Conservation (phyloP, 805 yeast species). For the Zygotorulaspora chibaensis region DNA sequence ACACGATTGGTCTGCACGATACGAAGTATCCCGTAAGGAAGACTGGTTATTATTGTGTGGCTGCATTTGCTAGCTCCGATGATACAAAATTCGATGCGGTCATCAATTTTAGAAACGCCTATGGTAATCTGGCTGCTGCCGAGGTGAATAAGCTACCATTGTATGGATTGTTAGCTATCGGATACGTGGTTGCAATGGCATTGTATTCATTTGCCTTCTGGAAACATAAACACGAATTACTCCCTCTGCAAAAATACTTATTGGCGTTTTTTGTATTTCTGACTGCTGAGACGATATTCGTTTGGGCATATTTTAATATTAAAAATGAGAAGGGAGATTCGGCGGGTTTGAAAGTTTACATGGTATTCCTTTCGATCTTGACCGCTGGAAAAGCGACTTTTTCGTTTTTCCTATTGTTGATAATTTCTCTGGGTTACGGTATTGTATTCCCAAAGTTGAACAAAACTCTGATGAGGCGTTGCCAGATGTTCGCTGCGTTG, state of each 20-base stretch:
- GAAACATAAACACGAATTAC: conserved; percentile 78
- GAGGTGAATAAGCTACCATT: conserved; percentile 89
- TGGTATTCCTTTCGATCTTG: conserved; percentile 71
- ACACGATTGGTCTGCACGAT: conserved; percentile 54
- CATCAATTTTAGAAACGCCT: conserved; percentile 88
- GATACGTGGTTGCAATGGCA: conserved; percentile 77
- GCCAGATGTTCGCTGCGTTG: conserved; percentile 53
- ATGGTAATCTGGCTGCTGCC: conserved; percentile 82
- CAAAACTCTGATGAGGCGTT: conserved; percentile 64
- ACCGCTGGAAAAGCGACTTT: conserved; percentile 80
- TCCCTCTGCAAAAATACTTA: conserved; percentile 87
- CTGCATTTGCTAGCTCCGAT: conserved; percentile 51
- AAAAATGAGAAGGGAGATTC: conserved; percentile 57
- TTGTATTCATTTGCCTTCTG: conserved; percentile 80
- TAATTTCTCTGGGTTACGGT: conserved; percentile 90
- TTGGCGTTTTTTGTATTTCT: conserved; percentile 80
- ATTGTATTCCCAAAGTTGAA: conserved; percentile 85
- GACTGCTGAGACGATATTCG: conserved; percentile 76
- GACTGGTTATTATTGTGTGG: conserved; percentile 92
- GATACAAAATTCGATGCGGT: conserved; percentile 51
- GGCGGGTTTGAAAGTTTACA: conserved; percentile 63
- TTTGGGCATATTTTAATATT: conserved; percentile 89
- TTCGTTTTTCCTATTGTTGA: conserved; percentile 79
- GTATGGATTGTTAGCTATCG: conserved; percentile 79
- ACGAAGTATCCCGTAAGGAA: conserved; percentile 58